Evolutionary conservation across 805 yeast species (phyloP).

Genomic region (Yarrowia sp.): DNA sequence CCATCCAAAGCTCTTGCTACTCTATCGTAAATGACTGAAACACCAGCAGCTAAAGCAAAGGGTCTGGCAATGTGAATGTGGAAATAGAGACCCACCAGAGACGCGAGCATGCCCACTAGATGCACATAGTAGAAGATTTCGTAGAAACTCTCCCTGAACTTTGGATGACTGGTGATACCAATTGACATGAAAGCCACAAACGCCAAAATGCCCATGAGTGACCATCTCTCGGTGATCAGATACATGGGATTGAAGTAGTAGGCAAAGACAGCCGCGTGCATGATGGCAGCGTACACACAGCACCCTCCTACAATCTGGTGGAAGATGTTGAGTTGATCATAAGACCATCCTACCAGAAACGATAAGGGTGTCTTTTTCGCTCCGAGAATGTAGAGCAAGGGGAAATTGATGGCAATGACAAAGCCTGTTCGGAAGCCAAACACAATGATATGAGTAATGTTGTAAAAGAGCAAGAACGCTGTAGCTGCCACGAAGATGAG

Average conservation of each 20-base stretch:
- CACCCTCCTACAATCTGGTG: conserved; percentile 53
- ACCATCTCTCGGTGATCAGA: conserved; percentile 42
- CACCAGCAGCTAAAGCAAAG: conserved; percentile 43
- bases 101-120: conserved; percentile 41
- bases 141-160: conserved; percentile 40
- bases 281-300: conserved; percentile 40
- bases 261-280: conserved; percentile 42
- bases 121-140: conserved; percentile 44
- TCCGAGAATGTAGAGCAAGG: conserved; percentile 45
- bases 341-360: conserved; percentile 53
- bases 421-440: conserved; percentile 45
- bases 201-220: conserved; percentile 43
- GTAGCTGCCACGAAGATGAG: conserved; percentile 8
- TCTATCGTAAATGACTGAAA: conserved; percentile 44
- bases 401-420: conserved; percentile 42
- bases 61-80: conserved; percentile 44
- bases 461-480: conserved; percentile 14
- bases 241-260: conserved; percentile 42
- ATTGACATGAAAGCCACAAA: conserved; percentile 42
- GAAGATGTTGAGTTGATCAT: conserved; percentile 55
- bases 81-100: conserved; percentile 43
- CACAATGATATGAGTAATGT: conserved; percentile 38
- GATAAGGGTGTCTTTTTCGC: conserved; percentile 45
- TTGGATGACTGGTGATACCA: conserved; percentile 42
- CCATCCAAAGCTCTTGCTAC: conserved; percentile 40